These are phyloP conservation scores for Yarrowia sp. DNA, from an alignment of 805 yeast species.

Conservation along the genomic window DNA sequence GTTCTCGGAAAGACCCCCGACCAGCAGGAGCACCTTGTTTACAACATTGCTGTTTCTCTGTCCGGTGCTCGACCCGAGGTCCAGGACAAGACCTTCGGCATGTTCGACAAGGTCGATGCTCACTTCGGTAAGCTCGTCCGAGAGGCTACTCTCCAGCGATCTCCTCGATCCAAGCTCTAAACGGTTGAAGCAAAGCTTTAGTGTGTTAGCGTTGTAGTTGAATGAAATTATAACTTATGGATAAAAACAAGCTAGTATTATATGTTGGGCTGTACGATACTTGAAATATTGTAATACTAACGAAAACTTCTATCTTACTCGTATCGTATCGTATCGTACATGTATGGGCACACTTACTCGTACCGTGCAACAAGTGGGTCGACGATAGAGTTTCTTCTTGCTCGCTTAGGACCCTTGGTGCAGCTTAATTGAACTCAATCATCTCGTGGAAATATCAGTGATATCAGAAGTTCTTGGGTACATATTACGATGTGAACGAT, in stretches of 20 bases:
- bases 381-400: background rate
- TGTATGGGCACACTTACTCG: too few species aligned
- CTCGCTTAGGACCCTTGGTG: background rate
- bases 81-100: slow-evolving; percentile 73
- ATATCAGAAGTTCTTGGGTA: background rate
- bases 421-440: background rate
- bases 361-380: too few species aligned
- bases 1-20: slow-evolving; percentile 74
- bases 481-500: too few species aligned
- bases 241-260: background rate
- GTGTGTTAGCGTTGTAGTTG: slow-evolving; percentile 15
- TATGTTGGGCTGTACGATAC: background rate
- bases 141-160: slow-evolving; percentile 54
- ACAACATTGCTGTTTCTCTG: slow-evolving; percentile 76
- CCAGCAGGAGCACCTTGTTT: slow-evolving; percentile 79
- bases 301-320: too few species aligned
- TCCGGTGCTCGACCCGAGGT: slow-evolving; percentile 63
- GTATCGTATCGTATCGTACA: too few species aligned
- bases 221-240: slow-evolving; percentile 8
- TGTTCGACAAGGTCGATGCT: slow-evolving; percentile 69
- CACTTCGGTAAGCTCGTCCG: slow-evolving; percentile 65
- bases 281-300: too few species aligned
- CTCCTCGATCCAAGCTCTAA: slow-evolving; percentile 42
- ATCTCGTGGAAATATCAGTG: background rate
- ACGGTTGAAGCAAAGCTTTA: background rate